Evolutionary conservation across 495 filamentous ascomycete species (phyloP).

Genomic region (Paragyromitra xinjiangensis): DNA sequence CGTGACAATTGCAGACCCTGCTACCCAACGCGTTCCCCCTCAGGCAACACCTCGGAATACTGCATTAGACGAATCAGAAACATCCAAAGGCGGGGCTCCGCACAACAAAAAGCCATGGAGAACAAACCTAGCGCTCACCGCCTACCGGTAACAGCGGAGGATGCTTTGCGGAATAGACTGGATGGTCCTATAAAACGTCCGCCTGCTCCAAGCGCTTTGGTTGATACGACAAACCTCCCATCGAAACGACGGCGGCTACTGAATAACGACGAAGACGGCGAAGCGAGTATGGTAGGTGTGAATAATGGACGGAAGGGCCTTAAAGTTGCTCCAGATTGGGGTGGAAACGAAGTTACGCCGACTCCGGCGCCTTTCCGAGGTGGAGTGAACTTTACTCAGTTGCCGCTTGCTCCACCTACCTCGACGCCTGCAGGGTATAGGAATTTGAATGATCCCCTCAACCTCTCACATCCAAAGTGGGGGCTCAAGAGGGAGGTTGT

Average conservation of each 20-base stretch:
- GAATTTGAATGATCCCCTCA: constrained; percentile 26
- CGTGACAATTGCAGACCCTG: not conserved
- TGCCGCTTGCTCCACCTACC: not conserved
- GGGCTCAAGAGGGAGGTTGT: constrained; percentile 69
- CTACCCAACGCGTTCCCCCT: not conserved
- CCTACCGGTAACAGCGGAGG: constrained; percentile 9
- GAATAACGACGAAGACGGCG: not conserved
- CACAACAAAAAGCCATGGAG: not conserved
- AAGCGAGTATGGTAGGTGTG: not conserved
- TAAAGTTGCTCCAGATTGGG: constrained; percentile 47
- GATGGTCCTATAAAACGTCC: not conserved
- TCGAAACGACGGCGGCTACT: constrained; percentile 22
- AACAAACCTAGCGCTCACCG: not conserved
- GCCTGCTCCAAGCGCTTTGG: constrained; percentile 1
- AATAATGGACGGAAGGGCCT: constrained; percentile 20
- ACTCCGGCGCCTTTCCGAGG: constrained; percentile 7
- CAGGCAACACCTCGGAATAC: not conserved
- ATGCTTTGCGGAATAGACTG: not conserved
- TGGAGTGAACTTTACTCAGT: not conserved
- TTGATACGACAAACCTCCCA: constrained; percentile 35
- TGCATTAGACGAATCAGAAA: not conserved
- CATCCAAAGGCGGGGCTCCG: not conserved
- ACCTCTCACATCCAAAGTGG: constrained; percentile 68
- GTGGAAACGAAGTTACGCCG: constrained; percentile 43
- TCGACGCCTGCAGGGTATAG: constrained; percentile 2